phyloP scores from a whole-genome alignment of 2,329 filamentous ascomycete genomes.

The Claviceps quebecensis region DNA sequence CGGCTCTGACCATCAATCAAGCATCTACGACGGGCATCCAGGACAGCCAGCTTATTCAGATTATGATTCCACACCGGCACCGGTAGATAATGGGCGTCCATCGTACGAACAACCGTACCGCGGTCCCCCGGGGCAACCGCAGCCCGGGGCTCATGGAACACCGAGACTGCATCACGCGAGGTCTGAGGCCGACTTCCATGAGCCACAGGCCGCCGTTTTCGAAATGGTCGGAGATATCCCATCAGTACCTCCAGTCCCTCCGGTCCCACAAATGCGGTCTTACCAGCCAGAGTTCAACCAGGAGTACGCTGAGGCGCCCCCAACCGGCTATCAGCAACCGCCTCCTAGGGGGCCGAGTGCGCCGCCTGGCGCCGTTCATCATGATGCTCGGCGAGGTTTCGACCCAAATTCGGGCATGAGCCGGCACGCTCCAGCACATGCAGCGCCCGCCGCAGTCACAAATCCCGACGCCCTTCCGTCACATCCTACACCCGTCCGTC shows the following conservation, averaged over 20 bases:
- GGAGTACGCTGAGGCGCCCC: conserved; percentile 11
- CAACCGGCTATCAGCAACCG: conserved; percentile 14
- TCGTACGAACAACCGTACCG: conserved; percentile 37
- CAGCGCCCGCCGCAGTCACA: background rate
- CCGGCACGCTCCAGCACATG: conserved; percentile 10
- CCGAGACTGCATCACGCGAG: conserved; percentile 45
- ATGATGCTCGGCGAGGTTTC: background rate
- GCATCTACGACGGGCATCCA: conserved; percentile 10
- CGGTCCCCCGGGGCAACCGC: conserved; percentile 26
- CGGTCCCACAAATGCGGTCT: conserved; percentile 22
- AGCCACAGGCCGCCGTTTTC: conserved; percentile 54
- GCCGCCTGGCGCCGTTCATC: conserved; percentile 12
- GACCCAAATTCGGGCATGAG: conserved; percentile 1
- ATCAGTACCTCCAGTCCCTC: conserved; percentile 31
- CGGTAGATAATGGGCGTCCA: conserved; percentile 17
- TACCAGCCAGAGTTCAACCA: conserved; percentile 14
- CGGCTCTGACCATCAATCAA: conserved; percentile 12
- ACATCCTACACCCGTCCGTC: conserved; percentile 49
- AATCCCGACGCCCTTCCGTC: conserved; percentile 37
- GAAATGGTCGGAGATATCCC: conserved; percentile 56
- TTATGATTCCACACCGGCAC: conserved; percentile 27
- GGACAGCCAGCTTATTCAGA: conserved; percentile 21
- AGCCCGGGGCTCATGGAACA: conserved; percentile 34
- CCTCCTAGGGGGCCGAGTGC: conserved; percentile 19
- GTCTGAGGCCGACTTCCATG: conserved; percentile 52